Evolutionary conservation across 441 rosid species (phyloP), one percentile per base, ranked within the genome.

Genomic region (Daphne laureola): DNA sequence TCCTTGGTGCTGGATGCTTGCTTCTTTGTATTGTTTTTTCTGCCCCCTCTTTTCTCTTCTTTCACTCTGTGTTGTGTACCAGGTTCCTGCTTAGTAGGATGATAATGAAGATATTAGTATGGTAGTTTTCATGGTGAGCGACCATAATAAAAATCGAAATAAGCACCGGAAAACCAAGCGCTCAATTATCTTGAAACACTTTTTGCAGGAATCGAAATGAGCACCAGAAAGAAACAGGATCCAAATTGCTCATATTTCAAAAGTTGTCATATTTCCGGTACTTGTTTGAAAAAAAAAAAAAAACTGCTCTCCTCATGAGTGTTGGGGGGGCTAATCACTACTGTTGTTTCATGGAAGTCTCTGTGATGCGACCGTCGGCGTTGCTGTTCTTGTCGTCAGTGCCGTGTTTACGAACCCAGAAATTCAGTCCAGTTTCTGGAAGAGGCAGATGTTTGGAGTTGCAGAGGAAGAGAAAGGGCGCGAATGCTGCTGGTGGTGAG

Each of bases 341-440:
- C n/a, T n/a, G n/a, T n/a, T 45, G 2, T 8, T 48, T 47, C 11
- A 67, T 64, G 72, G 72, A 71, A 25, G 49, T 66, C 16, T 58
- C 12, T 14, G 54, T 83, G 70, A 63, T 69, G 43, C 68, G 77
- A 57, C 59, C 65, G 31, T 63, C 86, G 45, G 43, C 73, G 9
- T 71, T 16, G 23, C 55, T 0, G 40, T 45, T 8, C 18, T 46
- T 5, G 67, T 43, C 51, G 57, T 43, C 51, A 59, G 51, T 4
- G 15, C 58, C 36, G 14, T 43, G 25, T 54, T 40, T 46, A 52
- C 13, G 14, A 36, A 17, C 36, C 17, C n/a, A 14, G 14, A 36
- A 35, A 4, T 65, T 52, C 59, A 58, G 58, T 12, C 51, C 62
- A 35, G 12, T 46, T 42, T 57, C 14, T 46, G 42, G 8, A 38